Evolutionary conservation across 352 stramenopile genomes (phyloP), one percentile per base, ranked within the genome.

Genomic region (Phytopythium delawarense): DNA sequence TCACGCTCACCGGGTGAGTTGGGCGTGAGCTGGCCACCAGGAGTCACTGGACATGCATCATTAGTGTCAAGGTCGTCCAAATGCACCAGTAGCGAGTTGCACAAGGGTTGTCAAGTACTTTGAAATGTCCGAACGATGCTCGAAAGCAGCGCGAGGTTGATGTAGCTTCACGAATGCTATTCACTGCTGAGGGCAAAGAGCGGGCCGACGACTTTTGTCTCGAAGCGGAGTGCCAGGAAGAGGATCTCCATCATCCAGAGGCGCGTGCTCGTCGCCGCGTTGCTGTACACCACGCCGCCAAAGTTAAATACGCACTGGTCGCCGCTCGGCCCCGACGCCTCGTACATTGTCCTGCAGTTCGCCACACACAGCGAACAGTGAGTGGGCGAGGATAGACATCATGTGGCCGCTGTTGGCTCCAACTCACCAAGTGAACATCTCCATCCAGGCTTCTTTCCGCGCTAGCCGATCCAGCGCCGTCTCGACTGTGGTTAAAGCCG

Each of bases 221-320:
- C 79, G 75, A 76, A 91, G 4, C 74, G 77, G 53, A 88, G 64
- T 13, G 75, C 74, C 16, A 91, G 81, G 34, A 87, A 64, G 57
- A 88, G 64, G 32, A 87, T 76, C 52, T 89, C 78, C 28, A 89
- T 70, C 74, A 89, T 85, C 78, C 81, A 91, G 39, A 80, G 63
- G 30, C 76, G 69, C 21, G 73, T 75, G 23, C 66, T 74, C 15
- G 73, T 72, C 9, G 76, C 75, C 2, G 65, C 65, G 6, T 66
- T 77, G 56, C 79, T 70, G 46, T 70, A 62, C 9, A 85, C 59
- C 34, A 78, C 76, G 2, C 81, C 81, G 1, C 81, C 79, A 37
- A 87, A 88, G 39, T 75, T 77, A 34, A 87, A 75, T 11, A 70
- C 56, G 12, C 73, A 73, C 46, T 74, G 54, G 32, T 75, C 69